Percentiles rank a stretch among this genome's conserved stretches.
Evolutionary conservation across 2,329 filamentous ascomycete genomes (phyloP).

Genomic region (Drechslerella stenobrocha): DNA sequence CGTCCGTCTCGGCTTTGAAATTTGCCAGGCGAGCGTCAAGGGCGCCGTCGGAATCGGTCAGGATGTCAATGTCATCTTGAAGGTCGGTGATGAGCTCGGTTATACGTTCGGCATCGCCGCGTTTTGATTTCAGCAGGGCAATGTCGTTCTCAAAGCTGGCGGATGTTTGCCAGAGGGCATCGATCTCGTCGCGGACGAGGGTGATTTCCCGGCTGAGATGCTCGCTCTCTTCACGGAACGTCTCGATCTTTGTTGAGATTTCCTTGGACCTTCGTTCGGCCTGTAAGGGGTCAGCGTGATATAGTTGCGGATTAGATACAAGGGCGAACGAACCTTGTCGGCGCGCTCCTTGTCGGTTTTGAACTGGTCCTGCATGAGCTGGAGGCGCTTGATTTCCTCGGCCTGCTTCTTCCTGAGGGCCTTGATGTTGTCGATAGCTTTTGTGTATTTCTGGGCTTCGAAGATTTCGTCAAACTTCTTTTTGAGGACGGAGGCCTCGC

Average conservation of each 20-base stretch:
- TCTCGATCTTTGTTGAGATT: conserved; percentile 32
- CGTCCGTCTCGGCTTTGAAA: conserved; percentile 43
- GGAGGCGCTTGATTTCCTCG: conserved; percentile 71
- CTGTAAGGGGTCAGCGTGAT: not conserved
- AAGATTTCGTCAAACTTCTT: conserved; percentile 98
- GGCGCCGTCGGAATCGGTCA: conserved; percentile 32
- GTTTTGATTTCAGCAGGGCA: conserved; percentile 16
- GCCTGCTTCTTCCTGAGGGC: conserved; percentile 79
- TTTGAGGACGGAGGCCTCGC: conserved; percentile 80
- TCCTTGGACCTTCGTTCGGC: conserved; percentile 37
- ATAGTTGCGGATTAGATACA: not conserved
- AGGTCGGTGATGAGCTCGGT: conserved; percentile 28
- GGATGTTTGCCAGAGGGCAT: conserved; percentile 17
- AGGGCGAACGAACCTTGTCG: conserved; percentile 61
- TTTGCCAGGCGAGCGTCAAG: conserved; percentile 34
- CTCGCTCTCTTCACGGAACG: conserved; percentile 33
- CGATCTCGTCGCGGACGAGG: conserved; percentile 29
- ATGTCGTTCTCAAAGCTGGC: conserved; percentile 32
- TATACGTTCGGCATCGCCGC: conserved; percentile 9
- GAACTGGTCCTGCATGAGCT: conserved; percentile 73
- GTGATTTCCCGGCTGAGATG: conserved; percentile 35
- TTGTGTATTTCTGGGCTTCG: conserved; percentile 93
- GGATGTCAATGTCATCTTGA: conserved; percentile 29
- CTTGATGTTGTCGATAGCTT: conserved; percentile 95
- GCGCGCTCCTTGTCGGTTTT: conserved; percentile 84